These are phyloP conservation scores for Neurospora sublineolata DNA, from an alignment of 495 filamentous ascomycete species.

Conservation along the genomic window DNA sequence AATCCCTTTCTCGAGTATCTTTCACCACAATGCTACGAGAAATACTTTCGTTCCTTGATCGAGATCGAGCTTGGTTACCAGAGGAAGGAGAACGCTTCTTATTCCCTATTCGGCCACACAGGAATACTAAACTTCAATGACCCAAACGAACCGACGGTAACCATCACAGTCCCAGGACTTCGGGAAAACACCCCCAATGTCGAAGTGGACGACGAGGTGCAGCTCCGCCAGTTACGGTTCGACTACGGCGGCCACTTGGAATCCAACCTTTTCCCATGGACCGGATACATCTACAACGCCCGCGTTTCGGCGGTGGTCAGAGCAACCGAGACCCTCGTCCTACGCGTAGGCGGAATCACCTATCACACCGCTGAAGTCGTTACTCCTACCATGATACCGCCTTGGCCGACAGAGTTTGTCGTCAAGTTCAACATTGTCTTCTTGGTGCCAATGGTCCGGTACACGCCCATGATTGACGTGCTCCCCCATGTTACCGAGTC, in stretches of 20 bases:
- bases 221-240: conserved; percentile 28
- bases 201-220: conserved; percentile 31
- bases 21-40: conserved; percentile 7
- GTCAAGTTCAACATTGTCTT: conserved; percentile 17
- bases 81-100: conserved; percentile 11
- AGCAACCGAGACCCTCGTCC: conserved; percentile 9
- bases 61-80: conserved; percentile 12
- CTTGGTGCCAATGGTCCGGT: conserved; percentile 13
- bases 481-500: conserved; percentile 13
- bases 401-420: neutral
- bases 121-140: neutral
- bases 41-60: conserved; percentile 12
- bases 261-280: conserved; percentile 13
- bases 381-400: neutral
- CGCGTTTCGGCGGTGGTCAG: conserved; percentile 13
- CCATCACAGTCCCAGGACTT: conserved; percentile 27
- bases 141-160: neutral
- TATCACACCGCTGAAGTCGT: neutral
- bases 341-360: conserved; percentile 6
- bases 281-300: conserved; percentile 15
- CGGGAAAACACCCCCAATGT: conserved; percentile 31
- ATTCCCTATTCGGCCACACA: conserved; percentile 12
- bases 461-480: conserved; percentile 9
- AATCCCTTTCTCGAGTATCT: neutral
- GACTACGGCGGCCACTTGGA: conserved; percentile 5